A percentile compares a stretch with the other conserved stretches of the same genome.
Evolutionary conservation across 805 yeast species (phyloP).

Genomic region (Yamadazyma sp.): DNA sequence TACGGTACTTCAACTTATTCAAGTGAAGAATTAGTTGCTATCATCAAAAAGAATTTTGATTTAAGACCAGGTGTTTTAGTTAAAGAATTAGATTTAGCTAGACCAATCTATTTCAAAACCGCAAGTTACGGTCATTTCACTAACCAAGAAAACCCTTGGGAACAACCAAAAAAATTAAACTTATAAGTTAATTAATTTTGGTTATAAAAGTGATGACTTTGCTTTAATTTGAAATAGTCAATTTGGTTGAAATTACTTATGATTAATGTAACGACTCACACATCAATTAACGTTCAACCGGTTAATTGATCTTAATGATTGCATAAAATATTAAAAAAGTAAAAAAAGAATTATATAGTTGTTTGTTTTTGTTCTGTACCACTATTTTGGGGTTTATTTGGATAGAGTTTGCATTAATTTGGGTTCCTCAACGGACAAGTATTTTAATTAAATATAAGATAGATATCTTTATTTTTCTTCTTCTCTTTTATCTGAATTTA

Average conservation of each 20-base stretch:
- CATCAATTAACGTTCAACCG: slow-evolving; percentile 44
- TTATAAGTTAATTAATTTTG: slow-evolving; percentile 39
- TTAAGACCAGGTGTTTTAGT: slow-evolving; percentile 99
- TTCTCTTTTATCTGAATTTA: too few species aligned
- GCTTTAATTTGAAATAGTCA: too few species aligned
- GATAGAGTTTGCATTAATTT: slow-evolving; percentile 46
- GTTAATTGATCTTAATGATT: slow-evolving; percentile 25
- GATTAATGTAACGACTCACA: slow-evolving; percentile 45
- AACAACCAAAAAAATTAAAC: slow-evolving; percentile 81
- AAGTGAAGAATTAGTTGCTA: slow-evolving; percentile 85
- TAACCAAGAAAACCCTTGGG: slow-evolving; percentile 98
- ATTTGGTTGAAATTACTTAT: slow-evolving; percentile 21
- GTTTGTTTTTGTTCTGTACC: slow-evolving; percentile 19
- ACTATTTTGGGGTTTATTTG: slow-evolving; percentile 17
- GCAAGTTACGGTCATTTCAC: slow-evolving; percentile 99
- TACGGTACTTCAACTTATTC: slow-evolving; percentile 95
- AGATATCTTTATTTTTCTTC: too few species aligned
- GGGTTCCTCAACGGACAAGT: slow-evolving; percentile 53
- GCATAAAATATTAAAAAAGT: slow-evolving; percentile 2
- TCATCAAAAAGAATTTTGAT: slow-evolving; percentile 93
- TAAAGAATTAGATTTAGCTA: slow-evolving; percentile 92
- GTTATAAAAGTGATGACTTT: neutral
- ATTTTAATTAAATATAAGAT: slow-evolving; percentile 15
- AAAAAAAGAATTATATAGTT: slow-evolving; percentile 9
- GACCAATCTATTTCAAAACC: slow-evolving; percentile 98